Conservation (phyloP, 106 monocot genomes). For the Dendrobium officinale region DNA sequence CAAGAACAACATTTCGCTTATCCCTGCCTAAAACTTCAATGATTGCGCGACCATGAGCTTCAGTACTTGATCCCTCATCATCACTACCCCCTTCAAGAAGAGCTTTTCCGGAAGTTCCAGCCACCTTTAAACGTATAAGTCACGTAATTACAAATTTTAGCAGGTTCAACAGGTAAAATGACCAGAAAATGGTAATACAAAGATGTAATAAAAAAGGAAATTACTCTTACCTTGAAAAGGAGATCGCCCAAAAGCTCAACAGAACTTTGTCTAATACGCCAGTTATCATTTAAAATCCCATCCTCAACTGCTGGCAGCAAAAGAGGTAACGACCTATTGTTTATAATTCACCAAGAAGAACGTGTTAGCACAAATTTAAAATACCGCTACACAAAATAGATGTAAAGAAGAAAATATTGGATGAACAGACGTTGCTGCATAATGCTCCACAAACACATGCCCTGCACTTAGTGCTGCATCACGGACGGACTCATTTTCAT, state of each 20-base stretch:
- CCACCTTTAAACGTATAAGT: conserved; percentile 43
- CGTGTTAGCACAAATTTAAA: conserved; percentile 7
- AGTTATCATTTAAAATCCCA: conserved; percentile 96
- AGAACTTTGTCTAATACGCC: conserved; percentile 99
- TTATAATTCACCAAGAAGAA: conserved; percentile 1
- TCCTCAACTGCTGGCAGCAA: conserved; percentile 93
- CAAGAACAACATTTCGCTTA: conserved; percentile 92
- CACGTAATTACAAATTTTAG: conserved; percentile 2
- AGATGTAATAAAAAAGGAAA: background rate
- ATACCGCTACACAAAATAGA: background rate
- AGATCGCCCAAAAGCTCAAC: conserved; percentile 96
- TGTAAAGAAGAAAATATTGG: background rate
- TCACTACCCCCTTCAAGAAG: conserved; percentile 97
- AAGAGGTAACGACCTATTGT: conserved; percentile 75
- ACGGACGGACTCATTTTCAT: conserved; percentile 99
- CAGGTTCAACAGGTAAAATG: background rate
- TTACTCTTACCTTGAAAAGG: conserved; percentile 71
- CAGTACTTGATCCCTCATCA: conserved; percentile 97
- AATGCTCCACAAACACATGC: conserved; percentile 99
- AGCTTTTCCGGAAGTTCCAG: conserved; percentile 97
- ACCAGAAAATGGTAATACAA: background rate
- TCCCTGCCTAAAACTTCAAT: conserved; percentile 86
- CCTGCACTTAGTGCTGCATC: conserved; percentile 98
- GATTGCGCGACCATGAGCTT: conserved; percentile 98
- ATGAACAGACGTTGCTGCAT: conserved; percentile 75